Percentiles rank a stretch among this genome's conserved stretches.
Conservation (phyloP, 164 flowering plant genomes). For the Berberis vulgaris region DNA sequence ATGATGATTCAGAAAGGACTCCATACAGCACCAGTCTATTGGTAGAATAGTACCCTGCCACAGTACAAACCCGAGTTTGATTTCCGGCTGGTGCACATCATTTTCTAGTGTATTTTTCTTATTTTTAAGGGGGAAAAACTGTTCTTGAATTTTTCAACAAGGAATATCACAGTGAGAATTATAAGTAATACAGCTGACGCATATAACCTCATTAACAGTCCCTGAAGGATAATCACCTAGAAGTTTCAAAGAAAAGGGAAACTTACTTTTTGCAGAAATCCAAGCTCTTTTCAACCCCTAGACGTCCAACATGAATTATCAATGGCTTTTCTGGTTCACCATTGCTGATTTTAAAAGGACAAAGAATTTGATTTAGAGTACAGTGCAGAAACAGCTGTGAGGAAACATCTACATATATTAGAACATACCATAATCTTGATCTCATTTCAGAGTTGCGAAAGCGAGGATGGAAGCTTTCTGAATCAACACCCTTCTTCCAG, state of each 20-base stretch:
- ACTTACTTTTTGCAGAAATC: constrained; percentile 81
- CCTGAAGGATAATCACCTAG: too few species aligned
- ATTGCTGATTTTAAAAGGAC: constrained; percentile 31
- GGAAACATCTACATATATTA: neutral
- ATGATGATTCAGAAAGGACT: too few species aligned
- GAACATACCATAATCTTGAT: constrained; percentile 49
- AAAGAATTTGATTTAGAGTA: neutral
- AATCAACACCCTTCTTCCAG: constrained; percentile 97
- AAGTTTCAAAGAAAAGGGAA: neutral
- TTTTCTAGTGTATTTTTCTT: too few species aligned
- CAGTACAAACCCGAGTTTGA: too few species aligned
- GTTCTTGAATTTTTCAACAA: too few species aligned
- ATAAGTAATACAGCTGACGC: too few species aligned
- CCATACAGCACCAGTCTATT: too few species aligned
- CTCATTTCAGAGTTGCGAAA: constrained; percentile 73
- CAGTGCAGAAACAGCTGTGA: neutral
- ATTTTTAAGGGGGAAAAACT: too few species aligned
- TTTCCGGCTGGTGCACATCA: too few species aligned
- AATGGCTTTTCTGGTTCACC: constrained; percentile 93
- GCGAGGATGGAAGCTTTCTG: constrained; percentile 82
- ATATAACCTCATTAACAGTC: too few species aligned
- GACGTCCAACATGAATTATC: constrained; percentile 86
- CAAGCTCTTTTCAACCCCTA: constrained; percentile 97
- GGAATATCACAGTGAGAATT: too few species aligned
- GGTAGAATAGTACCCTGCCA: too few species aligned